Base-by-base conservation (phyloP, 148 eudicot genomes). In the Camellia japonica region DNA sequence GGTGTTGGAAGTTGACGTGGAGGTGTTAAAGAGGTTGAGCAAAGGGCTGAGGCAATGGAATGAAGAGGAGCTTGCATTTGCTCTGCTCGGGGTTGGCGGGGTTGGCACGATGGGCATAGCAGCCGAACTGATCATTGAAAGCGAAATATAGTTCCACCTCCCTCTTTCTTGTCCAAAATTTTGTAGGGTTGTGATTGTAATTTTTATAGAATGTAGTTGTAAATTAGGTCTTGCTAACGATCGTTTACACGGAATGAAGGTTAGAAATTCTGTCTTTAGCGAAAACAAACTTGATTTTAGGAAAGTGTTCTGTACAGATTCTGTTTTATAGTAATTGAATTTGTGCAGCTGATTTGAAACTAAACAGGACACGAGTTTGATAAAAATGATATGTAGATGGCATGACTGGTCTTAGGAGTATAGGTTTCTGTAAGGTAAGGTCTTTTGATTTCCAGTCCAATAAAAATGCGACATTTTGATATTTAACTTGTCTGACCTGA, bases 61-160 rank as follows among this genome's bases (percentile, higher is more conserved):
- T 14, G 92, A 90, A 80, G 86, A 88, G 47, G 91, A 92, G 59
- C 94, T 94, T 74, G 94, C 93, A 30, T 79, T 94, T 71, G 87
- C 88, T 80, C 75, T 94, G 85, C 92, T 92, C 23, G 86, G 81
- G 3, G 82, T 82, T 58, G 97, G 98, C 62, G 98, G 98, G 66
- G 61, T 90, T 72, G 85, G 84, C 38, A 78, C 92, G 7, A 91
- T 94, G 93, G 94, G 87, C 71, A 84, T 89, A 55, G 97, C 98
- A 54, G 94, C 91, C 63, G 89, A 90, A 85, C 77, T 88, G 79
- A 89, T 92, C 62, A 78, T 90, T 74, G 89, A 88, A 73, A 83
- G 69, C 75, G 86, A 88, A 54, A 68, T 52, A 69, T 80, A 71
- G 78, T 19, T 76, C 4, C 19, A 38, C 59, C 19, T 58, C 16